Conservation (phyloP, 1,284 basidiomycete species). For the Ceratobasidium theobromae region DNA sequence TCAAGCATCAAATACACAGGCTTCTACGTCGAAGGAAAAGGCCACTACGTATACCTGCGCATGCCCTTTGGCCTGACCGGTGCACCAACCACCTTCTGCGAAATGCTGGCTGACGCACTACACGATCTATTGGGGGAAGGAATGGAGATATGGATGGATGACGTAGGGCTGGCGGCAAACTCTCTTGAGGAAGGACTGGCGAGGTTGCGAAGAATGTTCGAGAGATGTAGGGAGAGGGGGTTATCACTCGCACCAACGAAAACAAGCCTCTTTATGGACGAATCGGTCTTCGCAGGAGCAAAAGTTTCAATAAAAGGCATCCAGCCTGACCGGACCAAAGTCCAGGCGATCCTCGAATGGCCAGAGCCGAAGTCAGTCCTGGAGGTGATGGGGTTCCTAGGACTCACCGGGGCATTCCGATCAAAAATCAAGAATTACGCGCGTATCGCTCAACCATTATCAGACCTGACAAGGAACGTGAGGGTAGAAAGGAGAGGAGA, state of each 20-base stretch:
- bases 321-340: slow-evolving; percentile 42
- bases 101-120: slow-evolving; percentile 46
- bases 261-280: slow-evolving; percentile 42
- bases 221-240: slow-evolving; percentile 31
- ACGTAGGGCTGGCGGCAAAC: slow-evolving; percentile 42
- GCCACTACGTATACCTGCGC: slow-evolving; percentile 44
- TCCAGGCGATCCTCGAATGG: slow-evolving; percentile 46
- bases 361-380: slow-evolving; percentile 40
- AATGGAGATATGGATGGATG: slow-evolving; percentile 48
- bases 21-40: slow-evolving; percentile 48
- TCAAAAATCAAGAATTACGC: slow-evolving; percentile 43
- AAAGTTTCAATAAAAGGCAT: slow-evolving; percentile 42
- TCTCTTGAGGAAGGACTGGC: slow-evolving; percentile 39
- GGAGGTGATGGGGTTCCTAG: slow-evolving; percentile 40
- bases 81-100: slow-evolving; percentile 45
- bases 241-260: slow-evolving; percentile 45
- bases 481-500: neutral
- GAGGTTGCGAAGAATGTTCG: slow-evolving; percentile 39
- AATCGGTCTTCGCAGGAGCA: slow-evolving; percentile 44
- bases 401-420: slow-evolving; percentile 42
- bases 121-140: slow-evolving; percentile 48
- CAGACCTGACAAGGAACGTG: slow-evolving; percentile 39
- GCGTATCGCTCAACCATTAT: slow-evolving; percentile 41
- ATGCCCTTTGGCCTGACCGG: slow-evolving; percentile 51
- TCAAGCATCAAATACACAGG: slow-evolving; percentile 44